Percentiles rank a stretch among this genome's conserved stretches.
Conservation (phyloP, 805 yeast species). For the Tetrapisispora taiwanensis region DNA sequence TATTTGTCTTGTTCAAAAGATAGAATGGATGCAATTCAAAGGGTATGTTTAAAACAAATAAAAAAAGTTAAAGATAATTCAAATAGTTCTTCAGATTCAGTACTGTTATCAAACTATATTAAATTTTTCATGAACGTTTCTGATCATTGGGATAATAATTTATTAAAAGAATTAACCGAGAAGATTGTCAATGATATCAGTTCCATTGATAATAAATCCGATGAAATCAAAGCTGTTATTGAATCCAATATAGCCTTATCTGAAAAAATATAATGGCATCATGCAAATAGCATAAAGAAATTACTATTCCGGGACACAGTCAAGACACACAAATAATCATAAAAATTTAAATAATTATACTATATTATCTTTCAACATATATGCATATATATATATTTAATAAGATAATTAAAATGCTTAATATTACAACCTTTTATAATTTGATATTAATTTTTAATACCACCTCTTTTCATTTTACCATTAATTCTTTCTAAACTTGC, state of each 20-base stretch:
- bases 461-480: conserved; percentile 34
- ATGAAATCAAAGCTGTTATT: not conserved
- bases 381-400: too few species aligned
- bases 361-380: too few species aligned
- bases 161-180: conserved; percentile 5
- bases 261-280: not conserved
- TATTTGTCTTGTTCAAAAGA: conserved; percentile 32
- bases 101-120: conserved; percentile 40
- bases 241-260: not conserved
- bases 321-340: too few species aligned
- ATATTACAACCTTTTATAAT: not conserved
- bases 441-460: conserved; percentile 26
- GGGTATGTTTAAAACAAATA: conserved; percentile 10
- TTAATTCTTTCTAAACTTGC: conserved; percentile 39
- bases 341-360: too few species aligned
- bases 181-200: not conserved
- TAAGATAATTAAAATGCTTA: too few species aligned
- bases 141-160: conserved; percentile 23
- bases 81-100: conserved; percentile 5
- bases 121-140: conserved; percentile 40
- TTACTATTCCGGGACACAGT: too few species aligned
- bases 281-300: too few species aligned
- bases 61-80: not conserved
- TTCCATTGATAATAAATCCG: not conserved
- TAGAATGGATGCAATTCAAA: conserved; percentile 3